phyloP scores from a whole-genome alignment of 441 rosid genomes.

The Pelargonium myrrhifolium region DNA sequence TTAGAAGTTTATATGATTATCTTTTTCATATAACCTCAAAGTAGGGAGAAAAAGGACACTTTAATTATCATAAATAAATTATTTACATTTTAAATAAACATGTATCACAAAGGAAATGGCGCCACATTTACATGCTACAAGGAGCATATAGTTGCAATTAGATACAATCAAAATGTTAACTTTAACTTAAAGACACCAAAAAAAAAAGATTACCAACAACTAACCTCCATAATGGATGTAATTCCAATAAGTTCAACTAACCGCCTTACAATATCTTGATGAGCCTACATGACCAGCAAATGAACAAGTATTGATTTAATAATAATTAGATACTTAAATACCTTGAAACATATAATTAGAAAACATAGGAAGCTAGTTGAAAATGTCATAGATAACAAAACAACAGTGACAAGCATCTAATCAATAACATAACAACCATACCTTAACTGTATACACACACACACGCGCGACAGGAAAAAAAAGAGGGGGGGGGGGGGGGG shows the following conservation, averaged over 20 bases:
- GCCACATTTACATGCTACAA: background rate
- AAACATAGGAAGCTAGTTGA: no score
- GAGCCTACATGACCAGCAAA: constrained; percentile 47
- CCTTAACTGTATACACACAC: background rate
- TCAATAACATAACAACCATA: background rate
- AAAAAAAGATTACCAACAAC: constrained; percentile 22
- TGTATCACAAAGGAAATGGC: constrained; percentile 1
- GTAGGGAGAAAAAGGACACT: background rate
- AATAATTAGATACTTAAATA: background rate
- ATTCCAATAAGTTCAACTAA: constrained; percentile 85
- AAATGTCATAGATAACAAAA: background rate
- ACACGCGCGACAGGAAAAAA: no score
- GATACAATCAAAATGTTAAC: constrained; percentile 3
- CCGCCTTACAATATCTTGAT: constrained; percentile 57
- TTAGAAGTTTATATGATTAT: background rate
- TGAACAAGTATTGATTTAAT: constrained; percentile 5
- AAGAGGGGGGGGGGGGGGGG: no score
- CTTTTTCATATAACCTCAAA: background rate
- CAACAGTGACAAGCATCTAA: background rate
- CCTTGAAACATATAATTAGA: no score
- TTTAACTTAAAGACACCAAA: constrained; percentile 11
- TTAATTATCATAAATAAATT: background rate
- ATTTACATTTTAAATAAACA: background rate
- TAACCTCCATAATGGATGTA: constrained; percentile 94
- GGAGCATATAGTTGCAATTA: constrained; percentile 6